Evolutionary conservation across 805 yeast species (phyloP), one percentile per base, ranked within the genome.

Genomic region (Sugiyamaella smithiae): DNA sequence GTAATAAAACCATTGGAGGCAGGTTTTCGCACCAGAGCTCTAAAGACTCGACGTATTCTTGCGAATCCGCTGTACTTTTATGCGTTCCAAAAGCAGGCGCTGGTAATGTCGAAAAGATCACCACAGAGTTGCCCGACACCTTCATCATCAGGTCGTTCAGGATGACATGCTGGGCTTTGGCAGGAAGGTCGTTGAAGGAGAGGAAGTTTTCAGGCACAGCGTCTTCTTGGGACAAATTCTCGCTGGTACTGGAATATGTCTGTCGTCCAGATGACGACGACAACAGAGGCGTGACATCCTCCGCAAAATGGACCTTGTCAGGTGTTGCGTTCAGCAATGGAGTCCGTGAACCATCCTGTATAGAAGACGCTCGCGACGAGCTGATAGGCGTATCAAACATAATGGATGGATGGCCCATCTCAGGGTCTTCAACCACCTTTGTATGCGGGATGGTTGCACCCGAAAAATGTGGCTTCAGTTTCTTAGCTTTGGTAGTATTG

Each of bases 71-170:
- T 41, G 80, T 83, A 52, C 77, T 80, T 52, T 76, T 71, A 67
- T 88, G 95, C 0, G 96, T 82, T 1, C 96, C 96, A 19, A 85
- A 70, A 1, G 81, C 73, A 0, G 98, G 98, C 0, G 93, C 82
- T 0, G 99, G 98, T 28, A 91, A 69, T 0, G 98, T 93, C 0
- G 97, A 82, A 61, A 91, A 87, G 2, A 91, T 78, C 6, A 93
- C 80, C 1, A 82, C 88, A 0, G 96, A 80, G 19, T 71, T 68
- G 4, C 70, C 67, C 0, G 96, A 88, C 22, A 78, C 66, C 19
- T 70, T 70, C 40, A 68, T 68, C 96, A 91, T 90, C 52, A 91
- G 70, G 56, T 88, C 96, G 64, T 91, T 91, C 56, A 93, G 70
- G 43, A 93, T 84, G 45, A 91, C 65, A 63, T 90, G 96, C 65